Evolutionary conservation across 208 protist genomes (phyloP).

Genomic region (Wallacemonas sp.): DNA sequence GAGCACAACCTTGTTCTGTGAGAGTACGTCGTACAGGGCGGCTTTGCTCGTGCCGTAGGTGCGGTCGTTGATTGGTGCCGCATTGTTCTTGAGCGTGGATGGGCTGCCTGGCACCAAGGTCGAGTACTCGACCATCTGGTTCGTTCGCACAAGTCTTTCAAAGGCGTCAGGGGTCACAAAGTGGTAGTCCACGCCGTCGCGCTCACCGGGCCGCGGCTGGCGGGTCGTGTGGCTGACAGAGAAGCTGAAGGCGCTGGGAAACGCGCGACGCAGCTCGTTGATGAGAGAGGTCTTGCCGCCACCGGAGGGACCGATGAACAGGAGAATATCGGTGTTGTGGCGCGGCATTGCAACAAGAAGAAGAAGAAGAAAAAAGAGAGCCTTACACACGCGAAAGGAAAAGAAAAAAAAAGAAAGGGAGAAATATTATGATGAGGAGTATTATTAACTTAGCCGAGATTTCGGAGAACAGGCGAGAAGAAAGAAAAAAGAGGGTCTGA

Average conservation of each 20-base stretch:
- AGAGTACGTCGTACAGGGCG: conserved; percentile 58
- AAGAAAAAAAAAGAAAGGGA: conserved; percentile 12
- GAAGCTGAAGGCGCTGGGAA: conserved; percentile 76
- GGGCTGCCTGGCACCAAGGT: conserved; percentile 12
- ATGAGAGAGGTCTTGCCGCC: conserved; percentile 91
- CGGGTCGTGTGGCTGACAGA: conserved; percentile 92
- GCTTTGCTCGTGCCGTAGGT: conserved; percentile 87
- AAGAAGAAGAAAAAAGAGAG: conserved; percentile 18
- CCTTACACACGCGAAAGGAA: conserved; percentile 10
- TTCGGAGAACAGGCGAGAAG: not conserved
- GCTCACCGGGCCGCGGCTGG: conserved; percentile 68
- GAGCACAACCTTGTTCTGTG: conserved; percentile 46
- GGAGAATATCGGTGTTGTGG: conserved; percentile 47
- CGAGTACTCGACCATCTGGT: conserved; percentile 83
- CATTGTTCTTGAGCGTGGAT: conserved; percentile 5
- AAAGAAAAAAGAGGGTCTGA: not conserved
- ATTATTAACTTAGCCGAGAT: no score
- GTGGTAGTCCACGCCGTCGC: conserved; percentile 85
- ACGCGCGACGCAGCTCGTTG: conserved; percentile 45
- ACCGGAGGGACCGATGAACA: conserved; percentile 88
- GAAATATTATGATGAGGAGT: not conserved
- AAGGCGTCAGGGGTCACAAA: conserved; percentile 68
- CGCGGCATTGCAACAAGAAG: conserved; percentile 11
- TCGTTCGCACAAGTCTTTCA: conserved; percentile 42
- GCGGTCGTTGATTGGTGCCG: conserved; percentile 9